These are phyloP conservation scores for Acanthamoeba rhysodes DNA, from an alignment of 208 protist species.

Conservation along the genomic window DNA sequence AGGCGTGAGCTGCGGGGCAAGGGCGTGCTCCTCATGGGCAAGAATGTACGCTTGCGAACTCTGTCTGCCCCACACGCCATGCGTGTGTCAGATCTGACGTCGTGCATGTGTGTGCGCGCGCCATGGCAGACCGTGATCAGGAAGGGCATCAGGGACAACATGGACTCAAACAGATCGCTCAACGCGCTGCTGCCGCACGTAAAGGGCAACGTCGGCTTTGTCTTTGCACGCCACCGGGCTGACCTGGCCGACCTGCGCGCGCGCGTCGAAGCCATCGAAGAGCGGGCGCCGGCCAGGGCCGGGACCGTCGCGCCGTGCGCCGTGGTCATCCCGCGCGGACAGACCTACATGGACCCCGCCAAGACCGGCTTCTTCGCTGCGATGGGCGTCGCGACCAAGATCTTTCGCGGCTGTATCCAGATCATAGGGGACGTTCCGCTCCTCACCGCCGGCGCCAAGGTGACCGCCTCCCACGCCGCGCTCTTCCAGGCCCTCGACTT, in stretches of 20 bases:
- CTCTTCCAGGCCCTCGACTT: constrained; percentile 99
- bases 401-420: constrained; percentile 99
- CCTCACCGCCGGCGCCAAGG: constrained; percentile 96
- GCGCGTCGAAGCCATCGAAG: constrained; percentile 92
- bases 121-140: constrained; percentile 94
- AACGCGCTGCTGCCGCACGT: constrained; percentile 91
- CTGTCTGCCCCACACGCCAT: no score
- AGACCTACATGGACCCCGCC: constrained; percentile 98
- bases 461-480: constrained; percentile 97
- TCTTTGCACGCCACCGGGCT: constrained; percentile 97
- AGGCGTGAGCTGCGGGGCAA: constrained; percentile 96
- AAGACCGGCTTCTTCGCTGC: constrained; percentile 99
- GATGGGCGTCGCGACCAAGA: constrained; percentile 99
- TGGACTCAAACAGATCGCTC: constrained; percentile 87
- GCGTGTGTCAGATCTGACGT: no score
- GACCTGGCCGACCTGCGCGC: constrained; percentile 94
- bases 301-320: constrained; percentile 97
- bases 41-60: constrained; percentile 93
- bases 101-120: no score
- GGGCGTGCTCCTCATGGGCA: constrained; percentile 98
- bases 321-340: constrained; percentile 96
- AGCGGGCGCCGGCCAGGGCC: constrained; percentile 79
- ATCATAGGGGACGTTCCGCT: constrained; percentile 98
- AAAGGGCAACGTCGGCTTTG: constrained; percentile 97
- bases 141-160: constrained; percentile 94